A percentile compares a stretch with the other conserved stretches of the same genome.
These are phyloP conservation scores for Sechiopsis laciniata DNA, from an alignment of 306 rosid species.

Conservation along the genomic window DNA sequence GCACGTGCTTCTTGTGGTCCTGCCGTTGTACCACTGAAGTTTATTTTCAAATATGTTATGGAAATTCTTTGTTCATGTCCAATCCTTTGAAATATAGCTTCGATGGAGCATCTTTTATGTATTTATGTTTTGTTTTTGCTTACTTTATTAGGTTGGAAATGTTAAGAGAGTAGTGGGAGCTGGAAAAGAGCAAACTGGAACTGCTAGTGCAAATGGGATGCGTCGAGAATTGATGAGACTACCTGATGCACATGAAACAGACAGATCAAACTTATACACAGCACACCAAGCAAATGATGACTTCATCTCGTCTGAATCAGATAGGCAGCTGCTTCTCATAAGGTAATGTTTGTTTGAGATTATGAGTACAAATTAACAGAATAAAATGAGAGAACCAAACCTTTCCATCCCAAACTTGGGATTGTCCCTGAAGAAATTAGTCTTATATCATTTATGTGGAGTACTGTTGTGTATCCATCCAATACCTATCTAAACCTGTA, in stretches of 20 bases:
- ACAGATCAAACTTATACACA: slow-evolving; percentile 43
- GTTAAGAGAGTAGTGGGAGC: slow-evolving; percentile 54
- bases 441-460: too few species aligned
- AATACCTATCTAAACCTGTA: too few species aligned
- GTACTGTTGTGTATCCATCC: too few species aligned
- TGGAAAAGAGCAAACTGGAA: slow-evolving; percentile 47
- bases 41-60: slow-evolving; percentile 3
- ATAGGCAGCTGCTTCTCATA: slow-evolving; percentile 85
- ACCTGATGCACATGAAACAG: slow-evolving; percentile 52
- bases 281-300: slow-evolving; percentile 53
- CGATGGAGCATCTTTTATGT: not conserved
- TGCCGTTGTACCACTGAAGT: not conserved
- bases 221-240: slow-evolving; percentile 82
- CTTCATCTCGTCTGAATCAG: slow-evolving; percentile 83
- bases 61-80: not conserved
- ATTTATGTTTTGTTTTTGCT: slow-evolving; percentile 26
- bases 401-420: too few species aligned
- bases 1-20: not conserved
- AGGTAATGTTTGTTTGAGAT: slow-evolving; percentile 22
- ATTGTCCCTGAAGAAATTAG: too few species aligned
- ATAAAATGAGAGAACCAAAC: too few species aligned
- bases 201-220: slow-evolving; percentile 49
- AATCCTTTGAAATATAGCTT: not conserved
- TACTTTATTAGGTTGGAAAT: slow-evolving; percentile 49
- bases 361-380: too few species aligned